Base-by-base conservation (phyloP, 148 eudicot genomes). In the Cornus florida region DNA sequence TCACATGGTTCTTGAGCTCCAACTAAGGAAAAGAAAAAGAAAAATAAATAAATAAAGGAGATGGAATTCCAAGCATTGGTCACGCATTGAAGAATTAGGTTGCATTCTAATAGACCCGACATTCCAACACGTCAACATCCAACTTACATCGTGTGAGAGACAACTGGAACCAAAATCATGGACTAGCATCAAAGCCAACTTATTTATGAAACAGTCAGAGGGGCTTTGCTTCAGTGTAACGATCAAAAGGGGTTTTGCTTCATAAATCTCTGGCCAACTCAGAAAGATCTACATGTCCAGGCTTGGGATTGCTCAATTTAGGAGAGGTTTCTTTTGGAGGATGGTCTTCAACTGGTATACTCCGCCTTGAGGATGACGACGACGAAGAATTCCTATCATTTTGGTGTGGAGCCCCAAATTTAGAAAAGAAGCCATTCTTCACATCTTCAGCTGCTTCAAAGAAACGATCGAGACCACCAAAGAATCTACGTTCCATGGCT, bases 371-470 rank as follows among this genome's bases (percentile, higher is more conserved):
- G 38, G 38, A 35, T 35, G 38, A 35, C 1, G 38, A 79, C 56
- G 91, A 87, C 38, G 83, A 64, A 28, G 84, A 82, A 48, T 86
- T 86, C 35, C 81, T 78, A 39, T 89, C 84, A 38, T 78, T 85
- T 35, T 75, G 68, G 38, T 35, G 38, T 35, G 38, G 38, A 35
- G 38, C 2, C 38, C 38, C 38, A 35, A 35, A 35, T 35, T 2
- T 4, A 35, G 38, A 35, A 77, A 90, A 87, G 56, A 95, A 83
- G 12, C 84, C 94, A 56, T 89, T 87, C 38, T 35, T 35, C 86
- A 93, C 86, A 70, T 85, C 97, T 43, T 93, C 94, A 60, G 97
- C 98, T 75, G 94, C 92, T 77, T 93, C 90, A 74, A 93, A 89
- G 77, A 95, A 90, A 28, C 88, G 86, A 79, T 53, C 75, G 53